Evolutionary conservation across 805 yeast species (phyloP).

Genomic region (Clavispora vitiphila): DNA sequence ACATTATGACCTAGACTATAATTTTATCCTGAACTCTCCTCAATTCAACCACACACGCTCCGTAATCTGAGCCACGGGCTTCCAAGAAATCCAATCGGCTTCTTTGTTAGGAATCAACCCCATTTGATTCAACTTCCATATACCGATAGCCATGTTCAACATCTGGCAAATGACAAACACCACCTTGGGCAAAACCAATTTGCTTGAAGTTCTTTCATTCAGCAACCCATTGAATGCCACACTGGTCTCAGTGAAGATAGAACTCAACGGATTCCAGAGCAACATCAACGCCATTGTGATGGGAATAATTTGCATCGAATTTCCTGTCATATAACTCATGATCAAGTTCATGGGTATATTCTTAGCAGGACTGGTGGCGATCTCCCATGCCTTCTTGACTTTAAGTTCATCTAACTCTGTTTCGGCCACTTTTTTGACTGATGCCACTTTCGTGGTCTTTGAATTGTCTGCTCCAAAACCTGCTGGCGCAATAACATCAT

Average conservation of each 20-base stretch:
- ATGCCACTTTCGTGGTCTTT: constrained; percentile 1
- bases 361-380: constrained; percentile 79
- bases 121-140: constrained; percentile 82
- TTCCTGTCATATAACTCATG: constrained; percentile 93
- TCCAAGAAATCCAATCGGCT: constrained; percentile 94
- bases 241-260: constrained; percentile 54
- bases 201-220: constrained; percentile 30
- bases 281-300: constrained; percentile 85
- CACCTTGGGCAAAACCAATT: constrained; percentile 39
- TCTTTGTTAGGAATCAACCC: constrained; percentile 83
- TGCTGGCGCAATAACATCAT: constrained; percentile 14
- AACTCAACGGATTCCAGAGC: constrained; percentile 70
- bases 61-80: constrained; percentile 27
- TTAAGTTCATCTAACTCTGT: constrained; percentile 34
- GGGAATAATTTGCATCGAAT: constrained; percentile 82
- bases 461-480: constrained; percentile 13
- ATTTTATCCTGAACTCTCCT: neutral
- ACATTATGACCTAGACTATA: neutral
- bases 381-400: constrained; percentile 76
- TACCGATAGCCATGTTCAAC: constrained; percentile 63
- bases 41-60: constrained; percentile 5
- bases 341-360: constrained; percentile 81
- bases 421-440: constrained; percentile 13
- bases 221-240: constrained; percentile 48
- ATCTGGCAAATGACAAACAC: constrained; percentile 45